Percentiles rank a stretch among this genome's conserved stretches.
Evolutionary conservation across 139 green algal species (phyloP).

Genomic region (Ettlia oleoabundans): DNA sequence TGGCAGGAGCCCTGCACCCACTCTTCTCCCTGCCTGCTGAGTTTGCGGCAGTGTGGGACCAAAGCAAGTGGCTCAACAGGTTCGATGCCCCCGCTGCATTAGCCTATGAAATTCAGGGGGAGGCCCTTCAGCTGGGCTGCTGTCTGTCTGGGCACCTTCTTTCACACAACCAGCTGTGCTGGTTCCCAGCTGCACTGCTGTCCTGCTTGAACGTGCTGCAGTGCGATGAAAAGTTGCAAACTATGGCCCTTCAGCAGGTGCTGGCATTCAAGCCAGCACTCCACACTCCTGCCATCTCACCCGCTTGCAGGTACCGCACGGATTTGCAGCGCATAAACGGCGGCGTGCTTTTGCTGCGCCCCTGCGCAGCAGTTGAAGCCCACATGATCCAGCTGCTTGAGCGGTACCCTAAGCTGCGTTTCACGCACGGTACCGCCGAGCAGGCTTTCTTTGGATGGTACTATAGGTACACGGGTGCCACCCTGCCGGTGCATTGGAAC

Average conservation of each 20-base stretch:
- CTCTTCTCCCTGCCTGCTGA: constrained; percentile 20
- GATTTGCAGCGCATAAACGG: constrained; percentile 3
- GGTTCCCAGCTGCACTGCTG: not conserved
- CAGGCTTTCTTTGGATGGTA: constrained; percentile 41
- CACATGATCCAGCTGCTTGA: constrained; percentile 33
- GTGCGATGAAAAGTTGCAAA: no score
- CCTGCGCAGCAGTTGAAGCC: constrained; percentile 6
- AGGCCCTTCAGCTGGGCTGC: no score
- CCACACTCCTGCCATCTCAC: not conserved
- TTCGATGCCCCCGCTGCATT: no score
- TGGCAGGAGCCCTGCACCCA: not conserved
- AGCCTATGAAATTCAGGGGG: no score
- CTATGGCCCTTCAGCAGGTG: not conserved
- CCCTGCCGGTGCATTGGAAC: constrained; percentile 33
- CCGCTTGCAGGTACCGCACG: not conserved
- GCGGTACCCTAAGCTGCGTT: constrained; percentile 34
- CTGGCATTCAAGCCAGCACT: no score
- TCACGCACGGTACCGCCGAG: constrained; percentile 21
- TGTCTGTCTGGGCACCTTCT: no score
- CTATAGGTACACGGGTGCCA: constrained; percentile 22
- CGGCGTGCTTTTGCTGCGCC: constrained; percentile 36
- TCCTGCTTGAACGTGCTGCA: no score
- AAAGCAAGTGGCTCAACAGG: constrained; percentile 26
- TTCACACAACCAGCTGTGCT: no score
- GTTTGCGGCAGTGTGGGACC: constrained; percentile 41